Evolutionary conservation across 331 rosid genomes (phyloP).

Genomic region (Quercus tomentella): DNA sequence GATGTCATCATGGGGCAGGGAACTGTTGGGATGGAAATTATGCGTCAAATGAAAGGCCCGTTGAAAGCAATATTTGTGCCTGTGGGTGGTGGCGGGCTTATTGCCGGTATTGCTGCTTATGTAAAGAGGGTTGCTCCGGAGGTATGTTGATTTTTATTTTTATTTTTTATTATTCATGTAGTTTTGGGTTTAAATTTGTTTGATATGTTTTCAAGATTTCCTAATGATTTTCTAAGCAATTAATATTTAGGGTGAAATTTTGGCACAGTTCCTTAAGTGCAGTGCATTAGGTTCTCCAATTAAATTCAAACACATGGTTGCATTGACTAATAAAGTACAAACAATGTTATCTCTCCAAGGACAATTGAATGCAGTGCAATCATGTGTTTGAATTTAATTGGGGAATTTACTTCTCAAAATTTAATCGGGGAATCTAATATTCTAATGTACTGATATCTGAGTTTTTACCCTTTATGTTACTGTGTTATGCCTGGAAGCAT

Average conservation of each 20-base stretch:
- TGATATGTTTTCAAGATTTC: neutral
- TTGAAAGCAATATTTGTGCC: slow-evolving; percentile 95
- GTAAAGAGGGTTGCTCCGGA: slow-evolving; percentile 88
- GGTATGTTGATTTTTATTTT: slow-evolving; percentile 39
- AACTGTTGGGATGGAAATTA: slow-evolving; percentile 91
- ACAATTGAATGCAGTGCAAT: no score
- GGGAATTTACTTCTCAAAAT: no score
- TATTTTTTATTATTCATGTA: neutral
- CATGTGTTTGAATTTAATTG: no score
- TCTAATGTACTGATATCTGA: no score
- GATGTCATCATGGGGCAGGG: slow-evolving; percentile 96
- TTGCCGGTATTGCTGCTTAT: slow-evolving; percentile 96
- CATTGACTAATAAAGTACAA: no score
- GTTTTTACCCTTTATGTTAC: neutral
- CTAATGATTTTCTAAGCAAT: neutral
- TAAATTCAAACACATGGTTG: no score
- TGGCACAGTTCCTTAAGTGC: no score
- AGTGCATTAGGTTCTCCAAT: no score
- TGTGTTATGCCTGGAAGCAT: neutral
- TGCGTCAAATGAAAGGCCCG: slow-evolving; percentile 62
- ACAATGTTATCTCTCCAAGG: no score
- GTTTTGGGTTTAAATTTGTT: neutral
- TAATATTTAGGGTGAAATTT: neutral
- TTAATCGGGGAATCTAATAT: no score
- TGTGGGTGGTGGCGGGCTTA: slow-evolving; percentile 96